These are phyloP conservation scores for Nigrospora osmanthi DNA, from an alignment of 2,329 filamentous ascomycete genomes.

Conservation along the genomic window DNA sequence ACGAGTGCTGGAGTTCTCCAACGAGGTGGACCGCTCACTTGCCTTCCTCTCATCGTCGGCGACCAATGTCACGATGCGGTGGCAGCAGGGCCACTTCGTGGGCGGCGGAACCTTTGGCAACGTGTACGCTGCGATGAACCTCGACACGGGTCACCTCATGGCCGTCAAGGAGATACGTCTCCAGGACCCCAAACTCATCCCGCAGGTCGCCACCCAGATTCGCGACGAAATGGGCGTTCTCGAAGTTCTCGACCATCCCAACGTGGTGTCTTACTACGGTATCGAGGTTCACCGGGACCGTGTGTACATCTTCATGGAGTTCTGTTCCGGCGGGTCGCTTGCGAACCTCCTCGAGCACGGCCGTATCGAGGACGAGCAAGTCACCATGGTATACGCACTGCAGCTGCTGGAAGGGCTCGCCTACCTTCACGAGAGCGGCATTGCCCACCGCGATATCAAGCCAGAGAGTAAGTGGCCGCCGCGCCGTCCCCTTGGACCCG, in stretches of 20 bases:
- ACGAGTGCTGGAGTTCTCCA: slow-evolving; percentile 85
- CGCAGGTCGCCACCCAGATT: slow-evolving; percentile 88
- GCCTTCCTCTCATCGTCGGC: slow-evolving; percentile 90
- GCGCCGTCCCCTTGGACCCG: background rate
- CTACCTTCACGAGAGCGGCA: slow-evolving; percentile 85
- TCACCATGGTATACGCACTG: slow-evolving; percentile 92
- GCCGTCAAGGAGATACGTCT: slow-evolving; percentile 97
- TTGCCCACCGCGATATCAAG: slow-evolving; percentile 96
- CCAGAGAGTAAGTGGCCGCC: slow-evolving; percentile 69
- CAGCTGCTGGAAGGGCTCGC: slow-evolving; percentile 90
- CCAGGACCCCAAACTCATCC: slow-evolving; percentile 93
- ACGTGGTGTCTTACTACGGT: slow-evolving; percentile 94
- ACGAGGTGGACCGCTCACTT: slow-evolving; percentile 90
- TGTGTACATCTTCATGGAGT: slow-evolving; percentile 99
- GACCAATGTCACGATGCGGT: slow-evolving; percentile 90
- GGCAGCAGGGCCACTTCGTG: slow-evolving; percentile 98
- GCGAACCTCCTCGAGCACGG: slow-evolving; percentile 88
- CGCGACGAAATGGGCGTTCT: slow-evolving; percentile 95
- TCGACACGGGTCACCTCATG: slow-evolving; percentile 94
- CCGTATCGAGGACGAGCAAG: slow-evolving; percentile 93
- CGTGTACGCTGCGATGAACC: slow-evolving; percentile 93
- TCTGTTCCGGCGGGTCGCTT: slow-evolving; percentile 90
- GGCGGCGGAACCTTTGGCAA: slow-evolving; percentile 96
- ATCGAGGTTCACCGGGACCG: slow-evolving; percentile 98
- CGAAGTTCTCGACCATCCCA: slow-evolving; percentile 92